Evolutionary conservation across 257 asterid species (phyloP), one percentile per base, ranked within the genome.

Genomic region (Solanum chilense): DNA sequence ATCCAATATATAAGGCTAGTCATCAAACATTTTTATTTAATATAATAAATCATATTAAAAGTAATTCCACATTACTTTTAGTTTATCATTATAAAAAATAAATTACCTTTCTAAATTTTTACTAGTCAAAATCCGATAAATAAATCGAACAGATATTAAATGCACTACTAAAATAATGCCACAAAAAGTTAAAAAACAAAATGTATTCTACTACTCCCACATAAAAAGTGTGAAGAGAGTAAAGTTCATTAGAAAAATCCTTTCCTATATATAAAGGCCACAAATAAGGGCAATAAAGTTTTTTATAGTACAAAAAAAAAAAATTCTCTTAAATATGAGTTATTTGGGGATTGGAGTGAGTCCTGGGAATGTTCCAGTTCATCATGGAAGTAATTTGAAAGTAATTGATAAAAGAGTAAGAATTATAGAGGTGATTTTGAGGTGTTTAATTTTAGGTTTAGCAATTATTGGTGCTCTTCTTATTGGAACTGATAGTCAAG

Each of bases 321-420:
- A 27, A 11, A 6, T 84, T 15, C 52, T 12, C 86, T 70, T 52
- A 58, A 7, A 33, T 64, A 96, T 95, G 98, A 95, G 95, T 90
- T 94, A 93, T 78, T 92, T 95, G 89, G 98, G 98, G 75, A 96
- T 96, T 82, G 99, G 99, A n/a, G 98, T 95, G 89, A 97, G 99
- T 81, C 99, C 99, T 35, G 98, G 99, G 15, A 93, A 91, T 91
- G 98, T 97, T 87, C 96, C 98, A 4, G 96, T 95, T 4, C 94
- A 88, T 89, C 97, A 95, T 90, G 95, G 94, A 27, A 93, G 92
- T 94, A 93, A 93, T 86, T 78, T 95, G 92, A 97, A 93, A 94
- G 93, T 92, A 68, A 84, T 93, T 77, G 99, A 96, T 88, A 88
- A 91, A 70, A 93, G 94, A 89, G 93, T 97, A 70, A 94, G 94